These are phyloP conservation scores for Podospora sp. DNA, from an alignment of 495 filamentous ascomycete species.

Conservation along the genomic window DNA sequence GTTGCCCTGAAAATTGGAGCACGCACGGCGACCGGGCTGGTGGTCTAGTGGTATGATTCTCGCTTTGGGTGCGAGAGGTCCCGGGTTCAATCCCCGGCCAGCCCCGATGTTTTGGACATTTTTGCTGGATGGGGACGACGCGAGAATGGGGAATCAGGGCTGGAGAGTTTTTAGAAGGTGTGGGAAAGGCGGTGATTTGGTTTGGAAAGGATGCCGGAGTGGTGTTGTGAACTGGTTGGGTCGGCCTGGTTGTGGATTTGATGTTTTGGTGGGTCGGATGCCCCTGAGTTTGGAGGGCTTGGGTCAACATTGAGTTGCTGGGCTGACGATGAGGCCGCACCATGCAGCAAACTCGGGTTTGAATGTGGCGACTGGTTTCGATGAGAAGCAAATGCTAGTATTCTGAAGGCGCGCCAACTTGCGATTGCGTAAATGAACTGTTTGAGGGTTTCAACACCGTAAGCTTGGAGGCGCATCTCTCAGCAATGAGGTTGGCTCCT, in stretches of 20 bases:
- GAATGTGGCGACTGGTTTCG: too few species aligned
- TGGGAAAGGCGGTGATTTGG: not conserved
- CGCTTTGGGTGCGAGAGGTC: constrained; percentile 19
- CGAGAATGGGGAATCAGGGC: too few species aligned
- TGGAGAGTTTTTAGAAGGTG: not conserved
- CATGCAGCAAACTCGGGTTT: too few species aligned
- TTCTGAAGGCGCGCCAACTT: too few species aligned
- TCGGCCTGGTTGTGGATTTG: not conserved
- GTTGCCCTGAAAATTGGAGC: not conserved
- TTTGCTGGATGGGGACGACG: not conserved
- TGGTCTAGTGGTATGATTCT: constrained; percentile 20
- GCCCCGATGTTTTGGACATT: constrained; percentile 2
- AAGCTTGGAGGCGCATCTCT: too few species aligned
- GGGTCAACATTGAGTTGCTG: too few species aligned
- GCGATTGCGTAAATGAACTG: too few species aligned
- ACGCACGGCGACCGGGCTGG: not conserved
- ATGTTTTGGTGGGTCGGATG: not conserved
- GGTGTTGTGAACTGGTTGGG: too few species aligned
- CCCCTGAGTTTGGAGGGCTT: not conserved
- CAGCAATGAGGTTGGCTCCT: too few species aligned
- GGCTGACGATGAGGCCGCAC: too few species aligned
- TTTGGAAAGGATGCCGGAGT: not conserved
- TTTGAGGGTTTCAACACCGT: too few species aligned
- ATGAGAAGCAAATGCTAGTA: too few species aligned
- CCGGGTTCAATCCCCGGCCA: constrained; percentile 20